Conservation (phyloP, 805 yeast genomes). For the Candida awuae region DNA sequence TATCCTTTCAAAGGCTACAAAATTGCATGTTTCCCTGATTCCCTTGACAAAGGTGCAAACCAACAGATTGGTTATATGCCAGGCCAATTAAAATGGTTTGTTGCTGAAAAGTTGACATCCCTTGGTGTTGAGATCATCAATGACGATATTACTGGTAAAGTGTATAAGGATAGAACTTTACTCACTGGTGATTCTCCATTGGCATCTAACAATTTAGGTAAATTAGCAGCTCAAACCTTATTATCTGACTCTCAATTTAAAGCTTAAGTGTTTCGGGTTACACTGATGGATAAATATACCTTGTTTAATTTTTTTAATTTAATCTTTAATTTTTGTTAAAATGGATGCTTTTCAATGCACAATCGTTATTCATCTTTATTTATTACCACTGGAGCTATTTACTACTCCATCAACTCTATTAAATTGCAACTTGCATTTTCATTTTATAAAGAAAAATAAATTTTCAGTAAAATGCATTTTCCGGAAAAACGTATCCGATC, state of each 20-base stretch:
- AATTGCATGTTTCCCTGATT: slow-evolving; percentile 10
- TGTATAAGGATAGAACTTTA: slow-evolving; percentile 4
- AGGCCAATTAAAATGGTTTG: slow-evolving; percentile 10
- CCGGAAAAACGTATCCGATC: no score
- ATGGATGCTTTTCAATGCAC: no score
- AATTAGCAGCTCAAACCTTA: slow-evolving; percentile 9
- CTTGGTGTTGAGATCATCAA: slow-evolving; percentile 7
- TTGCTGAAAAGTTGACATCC: slow-evolving; percentile 5
- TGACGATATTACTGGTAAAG: slow-evolving; percentile 8
- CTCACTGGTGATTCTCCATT: slow-evolving; percentile 11
- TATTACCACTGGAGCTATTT: no score
- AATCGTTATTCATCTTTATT: no score
- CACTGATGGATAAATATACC: no score
- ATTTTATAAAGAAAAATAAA: no score
- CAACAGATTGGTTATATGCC: slow-evolving; percentile 12
- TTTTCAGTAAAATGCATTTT: no score
- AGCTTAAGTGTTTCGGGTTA: no score
- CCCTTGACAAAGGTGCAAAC: slow-evolving; percentile 10
- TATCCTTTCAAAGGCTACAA: slow-evolving; percentile 8
- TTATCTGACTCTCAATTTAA: slow-evolving; percentile 13
- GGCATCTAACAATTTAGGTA: slow-evolving; percentile 10
- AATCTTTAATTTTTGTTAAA: no score
- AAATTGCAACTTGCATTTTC: no score
- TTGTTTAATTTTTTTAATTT: no score
- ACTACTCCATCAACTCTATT: no score